Base-by-base conservation (phyloP, 345 rosid species). In the Populus tremula region DNA sequence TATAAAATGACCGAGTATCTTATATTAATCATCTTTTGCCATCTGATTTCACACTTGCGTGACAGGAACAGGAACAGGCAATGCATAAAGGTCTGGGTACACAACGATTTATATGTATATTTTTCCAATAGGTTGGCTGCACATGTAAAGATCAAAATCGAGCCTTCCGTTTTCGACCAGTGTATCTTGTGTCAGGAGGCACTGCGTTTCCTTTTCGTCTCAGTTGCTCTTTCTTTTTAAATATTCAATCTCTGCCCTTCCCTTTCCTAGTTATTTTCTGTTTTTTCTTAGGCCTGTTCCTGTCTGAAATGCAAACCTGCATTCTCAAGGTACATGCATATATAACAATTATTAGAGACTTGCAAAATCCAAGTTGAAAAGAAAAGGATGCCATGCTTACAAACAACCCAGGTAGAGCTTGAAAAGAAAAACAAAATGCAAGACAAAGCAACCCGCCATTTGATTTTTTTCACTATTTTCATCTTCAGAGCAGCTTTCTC, bases 151-250 rank as follows among this genome's bases (percentile, higher is more conserved):
- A 68, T 91, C 86, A 93, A 85, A 96, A 93, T 78, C 84, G 85
- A 74, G 92, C 69, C 85, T 93, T 96, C 67, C 96, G 88, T 84
- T 96, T 93, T 77, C 96, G 81, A 38, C 86, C 96, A 2, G 97
- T 96, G 87, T 89, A 93, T 77, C 85, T 96, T 20, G 97, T 84
- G 79, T 96, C 96, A 0, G 77, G 85, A 74, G 96, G 98, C 74
- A 96, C 97, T 29, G 2, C 78, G 76, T 87, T 87, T 72, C 98
- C 99, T 78, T 93, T 96, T 49, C 84, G 87, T 83, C 98, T 87
- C 89, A 89, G 86, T 74, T 96, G 97, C n/a, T n/a, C 38, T 81
- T 93, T 96, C 91, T 93, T 96, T 85, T 65, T 92, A 83, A 96
- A 43, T 4, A 93, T 80, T 97, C 99, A 93, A 56, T 87, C 91